Evolutionary conservation across 1,139 yeast genomes (phyloP).

Genomic region (Candida sanyaensis): DNA sequence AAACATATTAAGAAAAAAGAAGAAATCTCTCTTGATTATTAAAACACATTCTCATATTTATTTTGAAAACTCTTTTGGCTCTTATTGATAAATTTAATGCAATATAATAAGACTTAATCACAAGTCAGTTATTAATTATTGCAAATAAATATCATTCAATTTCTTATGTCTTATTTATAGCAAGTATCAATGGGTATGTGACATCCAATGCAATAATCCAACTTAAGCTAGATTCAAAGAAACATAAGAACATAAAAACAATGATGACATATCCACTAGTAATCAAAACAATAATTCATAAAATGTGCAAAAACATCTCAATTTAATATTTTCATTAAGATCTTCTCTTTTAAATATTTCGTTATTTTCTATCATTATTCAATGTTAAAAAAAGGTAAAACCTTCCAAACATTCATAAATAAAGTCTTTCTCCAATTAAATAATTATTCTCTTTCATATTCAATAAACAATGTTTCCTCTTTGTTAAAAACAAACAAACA

Average conservation of each 20-base stretch:
- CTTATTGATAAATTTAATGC: background rate
- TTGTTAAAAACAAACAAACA: too few species aligned
- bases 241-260: background rate
- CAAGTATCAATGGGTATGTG: too few species aligned
- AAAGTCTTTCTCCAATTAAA: background rate
- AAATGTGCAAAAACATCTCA: background rate
- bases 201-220: too few species aligned
- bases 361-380: background rate
- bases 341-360: constrained; percentile 5
- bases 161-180: background rate
- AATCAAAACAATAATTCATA: background rate
- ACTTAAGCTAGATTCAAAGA: background rate
- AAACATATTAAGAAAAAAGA: background rate
- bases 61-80: background rate
- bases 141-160: background rate
- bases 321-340: background rate
- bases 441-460: background rate
- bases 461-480: constrained; percentile 2
- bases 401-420: background rate
- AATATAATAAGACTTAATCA: background rate
- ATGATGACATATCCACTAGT: background rate
- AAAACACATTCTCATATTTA: background rate
- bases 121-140: background rate
- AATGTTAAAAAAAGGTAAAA: background rate
- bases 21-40: background rate